These are phyloP conservation scores for Camelina hispida DNA, from an alignment of 345 rosid species.

Conservation along the genomic window DNA sequence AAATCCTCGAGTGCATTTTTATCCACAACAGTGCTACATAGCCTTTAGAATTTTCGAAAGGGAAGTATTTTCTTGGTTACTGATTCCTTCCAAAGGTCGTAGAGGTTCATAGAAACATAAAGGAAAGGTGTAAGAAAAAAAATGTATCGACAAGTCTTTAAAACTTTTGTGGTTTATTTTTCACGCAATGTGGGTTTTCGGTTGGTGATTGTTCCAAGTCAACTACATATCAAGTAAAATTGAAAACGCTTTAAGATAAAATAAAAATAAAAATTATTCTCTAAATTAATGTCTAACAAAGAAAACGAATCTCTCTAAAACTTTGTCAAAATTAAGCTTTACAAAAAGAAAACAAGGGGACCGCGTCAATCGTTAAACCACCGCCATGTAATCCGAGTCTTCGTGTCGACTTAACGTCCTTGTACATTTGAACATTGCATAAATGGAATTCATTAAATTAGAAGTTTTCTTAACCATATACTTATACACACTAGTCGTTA, in stretches of 20 bases:
- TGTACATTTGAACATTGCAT: slow-evolving; percentile 6
- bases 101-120: background rate
- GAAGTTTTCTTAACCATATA: slow-evolving; percentile 6
- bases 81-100: background rate
- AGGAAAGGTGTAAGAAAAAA: background rate
- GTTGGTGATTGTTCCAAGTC: background rate
- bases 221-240: background rate
- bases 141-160: background rate
- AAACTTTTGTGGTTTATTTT: background rate
- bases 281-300: background rate
- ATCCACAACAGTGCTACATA: too few species aligned
- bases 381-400: slow-evolving; percentile 23
- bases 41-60: background rate
- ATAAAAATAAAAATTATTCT: background rate
- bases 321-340: background rate
- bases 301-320: background rate
- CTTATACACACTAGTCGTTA: background rate
- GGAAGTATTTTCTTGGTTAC: background rate
- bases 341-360: background rate
- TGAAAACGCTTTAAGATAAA: background rate
- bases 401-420: slow-evolving; percentile 33
- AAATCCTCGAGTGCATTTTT: too few species aligned
- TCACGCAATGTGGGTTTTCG: background rate
- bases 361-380: slow-evolving; percentile 7
- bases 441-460: background rate